Evolutionary conservation across 2,329 filamentous ascomycete genomes (phyloP).

Genomic region (Cadophora malorum): DNA sequence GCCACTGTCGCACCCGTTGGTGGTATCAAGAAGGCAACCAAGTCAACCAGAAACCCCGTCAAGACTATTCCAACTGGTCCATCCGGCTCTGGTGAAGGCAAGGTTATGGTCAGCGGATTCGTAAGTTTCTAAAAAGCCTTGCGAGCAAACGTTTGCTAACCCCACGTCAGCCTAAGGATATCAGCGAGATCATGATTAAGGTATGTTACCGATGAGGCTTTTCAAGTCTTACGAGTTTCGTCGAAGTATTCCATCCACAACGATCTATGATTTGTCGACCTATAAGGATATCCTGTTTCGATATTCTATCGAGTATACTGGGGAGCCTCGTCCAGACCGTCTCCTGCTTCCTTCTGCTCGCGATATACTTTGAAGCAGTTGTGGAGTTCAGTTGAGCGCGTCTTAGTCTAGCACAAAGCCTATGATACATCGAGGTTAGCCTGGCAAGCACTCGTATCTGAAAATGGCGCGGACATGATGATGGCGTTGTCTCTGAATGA

Average conservation of each 20-base stretch:
- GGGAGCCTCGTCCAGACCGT: conserved; percentile 42
- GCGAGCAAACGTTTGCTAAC: conserved; percentile 21
- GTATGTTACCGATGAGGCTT: conserved; percentile 96
- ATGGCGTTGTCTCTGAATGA: conserved; percentile 32
- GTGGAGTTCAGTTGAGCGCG: conserved; percentile 63
- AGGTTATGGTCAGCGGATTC: conserved; percentile 98
- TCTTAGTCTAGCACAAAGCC: conserved; percentile 57
- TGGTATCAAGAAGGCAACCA: conserved; percentile 81
- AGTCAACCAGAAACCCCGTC: conserved; percentile 62
- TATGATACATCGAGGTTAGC: conserved; percentile 51
- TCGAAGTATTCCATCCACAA: conserved; percentile 64
- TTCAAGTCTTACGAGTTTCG: conserved; percentile 71
- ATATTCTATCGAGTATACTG: conserved; percentile 34
- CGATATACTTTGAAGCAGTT: conserved; percentile 44
- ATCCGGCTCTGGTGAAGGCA: conserved; percentile 76
- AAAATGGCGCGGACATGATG: conserved; percentile 46
- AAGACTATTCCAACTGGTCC: conserved; percentile 71
- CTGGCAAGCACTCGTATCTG: conserved; percentile 58
- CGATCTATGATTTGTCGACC: conserved; percentile 40
- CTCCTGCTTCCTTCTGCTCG: conserved; percentile 50
- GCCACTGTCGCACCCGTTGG: conserved; percentile 75
- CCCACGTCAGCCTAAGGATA: conserved; percentile 80
- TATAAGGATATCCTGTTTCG: conserved; percentile 36
- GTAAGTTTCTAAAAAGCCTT: conserved; percentile 61
- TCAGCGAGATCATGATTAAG: conserved; percentile 98